Percentiles rank a stretch among this genome's conserved stretches.
These are phyloP conservation scores for Schizothecium vesticola DNA, from an alignment of 495 filamentous ascomycete species.

Conservation along the genomic window DNA sequence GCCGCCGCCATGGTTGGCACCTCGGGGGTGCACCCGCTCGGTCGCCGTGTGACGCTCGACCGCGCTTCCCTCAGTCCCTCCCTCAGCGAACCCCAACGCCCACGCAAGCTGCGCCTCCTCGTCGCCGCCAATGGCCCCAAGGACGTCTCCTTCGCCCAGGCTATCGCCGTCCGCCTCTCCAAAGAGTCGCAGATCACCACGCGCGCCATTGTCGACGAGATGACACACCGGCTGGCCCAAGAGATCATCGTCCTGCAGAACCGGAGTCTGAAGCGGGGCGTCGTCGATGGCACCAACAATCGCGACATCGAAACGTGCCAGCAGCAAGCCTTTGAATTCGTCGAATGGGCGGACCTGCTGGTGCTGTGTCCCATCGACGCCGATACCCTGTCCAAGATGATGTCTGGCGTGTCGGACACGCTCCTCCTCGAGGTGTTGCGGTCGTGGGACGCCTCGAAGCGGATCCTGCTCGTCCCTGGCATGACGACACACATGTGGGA, in stretches of 20 bases:
- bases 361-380: constrained; percentile 80
- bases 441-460: constrained; percentile 78
- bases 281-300: constrained; percentile 23
- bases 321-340: constrained; percentile 61
- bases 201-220: constrained; percentile 50
- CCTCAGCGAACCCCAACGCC: constrained; percentile 37
- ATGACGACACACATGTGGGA: constrained; percentile 84
- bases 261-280: constrained; percentile 26
- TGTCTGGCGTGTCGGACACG: constrained; percentile 69
- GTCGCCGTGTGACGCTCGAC: constrained; percentile 2
- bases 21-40: neutral
- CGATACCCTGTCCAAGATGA: constrained; percentile 74
- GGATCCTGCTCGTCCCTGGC: constrained; percentile 72
- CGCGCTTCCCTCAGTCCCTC: constrained; percentile 29
- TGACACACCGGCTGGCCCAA: constrained; percentile 46
- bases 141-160: constrained; percentile 48
- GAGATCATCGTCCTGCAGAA: constrained; percentile 49
- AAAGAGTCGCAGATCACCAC: constrained; percentile 51
- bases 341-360: constrained; percentile 82
- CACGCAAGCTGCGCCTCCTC: constrained; percentile 44
- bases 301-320: constrained; percentile 41
- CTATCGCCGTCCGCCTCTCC: constrained; percentile 50
- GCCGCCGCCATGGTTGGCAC: constrained; percentile 1
- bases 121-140: constrained; percentile 48
- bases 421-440: constrained; percentile 68